Base-by-base conservation (phyloP, 768 basidiomycete species). In the Lentinus brumalis region DNA sequence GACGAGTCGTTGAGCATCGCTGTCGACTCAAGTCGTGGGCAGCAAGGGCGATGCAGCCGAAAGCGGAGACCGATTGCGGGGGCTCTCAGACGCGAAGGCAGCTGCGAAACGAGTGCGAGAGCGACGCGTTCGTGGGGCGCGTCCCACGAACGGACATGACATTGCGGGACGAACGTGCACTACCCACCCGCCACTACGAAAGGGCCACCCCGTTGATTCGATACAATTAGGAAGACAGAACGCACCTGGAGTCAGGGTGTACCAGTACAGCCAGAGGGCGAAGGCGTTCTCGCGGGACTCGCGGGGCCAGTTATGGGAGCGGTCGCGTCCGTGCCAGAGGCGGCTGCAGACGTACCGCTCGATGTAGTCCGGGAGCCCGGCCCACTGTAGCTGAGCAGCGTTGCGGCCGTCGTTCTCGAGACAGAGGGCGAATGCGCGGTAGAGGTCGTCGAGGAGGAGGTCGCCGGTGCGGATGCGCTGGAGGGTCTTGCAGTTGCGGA, bases 371-470 rank as follows among this genome's bases (percentile, higher is more conserved):
- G 77, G 76, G 5, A 86, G 75, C 4, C 81, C 78, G 0, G 83
- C 88, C 31, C 72, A 75, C 51, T 80, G 74, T 29, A 64, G 63
- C 70, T 86, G 86, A 1, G 65, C 74, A 18, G 76, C 77, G 68
- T 91, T 91, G 69, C 79, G 81, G 38, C 86, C 87, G 71, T 90
- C 88, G 73, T 87, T 84, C 63, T 90, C 88, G 5, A 81, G 72
- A 69, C 86, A 70, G 76, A 91, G 80, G 30, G 86, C 64, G 53
- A 80, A 83, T 11, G 77, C 77, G 1, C 70, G 71, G 71, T 79
- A 81, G 26, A 91, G 76, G 14, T 82, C 77, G 29, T 73, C 69
- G n/a, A 65, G 53, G 18, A 72, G 57, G 50, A 78, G 64, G 59
- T 81, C 63, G 31, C 68, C 67, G 5, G 62, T 47, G 58, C 78